These are phyloP conservation scores for Metschnikowia cubensis DNA, from an alignment of 805 yeast genomes.

Conservation along the genomic window DNA sequence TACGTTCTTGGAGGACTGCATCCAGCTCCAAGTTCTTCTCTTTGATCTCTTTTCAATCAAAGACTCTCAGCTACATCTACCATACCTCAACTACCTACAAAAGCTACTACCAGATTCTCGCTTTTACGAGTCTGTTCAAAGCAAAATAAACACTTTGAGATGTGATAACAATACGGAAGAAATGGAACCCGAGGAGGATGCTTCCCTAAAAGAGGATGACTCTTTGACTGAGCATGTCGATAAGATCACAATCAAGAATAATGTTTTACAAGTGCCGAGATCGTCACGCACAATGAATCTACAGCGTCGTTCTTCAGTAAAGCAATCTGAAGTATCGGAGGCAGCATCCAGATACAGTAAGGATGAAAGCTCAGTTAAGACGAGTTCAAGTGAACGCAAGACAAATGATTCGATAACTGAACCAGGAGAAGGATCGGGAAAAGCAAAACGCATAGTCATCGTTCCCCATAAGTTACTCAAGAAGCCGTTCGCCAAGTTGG, in stretches of 20 bases:
- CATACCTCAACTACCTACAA: slow-evolving; percentile 18
- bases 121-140: slow-evolving; percentile 30
- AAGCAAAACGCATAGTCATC: slow-evolving; percentile 26
- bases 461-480: slow-evolving; percentile 41
- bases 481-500: slow-evolving; percentile 36
- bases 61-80: slow-evolving; percentile 13
- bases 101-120: slow-evolving; percentile 21
- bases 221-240: slow-evolving; percentile 3
- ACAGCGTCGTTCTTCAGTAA: slow-evolving; percentile 10
- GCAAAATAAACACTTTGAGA: slow-evolving; percentile 28
- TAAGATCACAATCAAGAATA: slow-evolving; percentile 14
- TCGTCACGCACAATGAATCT: slow-evolving; percentile 17
- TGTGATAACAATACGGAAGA: slow-evolving; percentile 11
- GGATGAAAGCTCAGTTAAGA: not conserved
- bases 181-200: not conserved
- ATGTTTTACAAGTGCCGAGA: slow-evolving; percentile 14
- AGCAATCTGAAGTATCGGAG: not conserved
- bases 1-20: slow-evolving; percentile 23
- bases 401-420: not conserved
- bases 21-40: slow-evolving; percentile 16
- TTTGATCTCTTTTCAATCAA: slow-evolving; percentile 12
- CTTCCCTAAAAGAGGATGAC: not conserved
- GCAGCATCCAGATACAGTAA: not conserved
- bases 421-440: not conserved
- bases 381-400: not conserved